Conservation (phyloP, 306 rosid species). For the Geum urbanum region DNA sequence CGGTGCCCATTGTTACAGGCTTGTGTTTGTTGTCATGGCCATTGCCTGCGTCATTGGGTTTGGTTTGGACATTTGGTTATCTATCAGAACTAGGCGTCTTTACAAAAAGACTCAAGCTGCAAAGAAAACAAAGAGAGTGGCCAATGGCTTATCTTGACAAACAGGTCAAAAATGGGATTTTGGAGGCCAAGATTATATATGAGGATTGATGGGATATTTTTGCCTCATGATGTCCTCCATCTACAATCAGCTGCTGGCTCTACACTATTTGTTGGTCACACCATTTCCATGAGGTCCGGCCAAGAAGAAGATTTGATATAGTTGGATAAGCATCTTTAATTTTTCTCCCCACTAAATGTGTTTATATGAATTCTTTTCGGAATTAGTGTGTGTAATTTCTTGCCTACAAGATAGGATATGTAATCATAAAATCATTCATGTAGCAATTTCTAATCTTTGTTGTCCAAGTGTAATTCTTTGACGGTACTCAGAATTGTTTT, state of each 20-base stretch:
- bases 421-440: background rate
- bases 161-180: background rate
- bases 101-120: constrained; percentile 55
- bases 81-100: constrained; percentile 52
- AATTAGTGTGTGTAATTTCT: constrained; percentile 8
- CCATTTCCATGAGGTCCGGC: background rate
- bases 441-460: no score
- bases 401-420: background rate
- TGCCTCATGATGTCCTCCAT: constrained; percentile 32
- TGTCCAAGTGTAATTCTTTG: no score
- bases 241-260: background rate
- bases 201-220: constrained; percentile 35
- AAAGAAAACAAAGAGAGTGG: constrained; percentile 48
- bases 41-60: constrained; percentile 68
- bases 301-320: no score
- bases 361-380: background rate
- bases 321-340: background rate
- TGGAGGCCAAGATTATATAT: background rate
- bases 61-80: constrained; percentile 58
- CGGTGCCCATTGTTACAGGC: constrained; percentile 80
- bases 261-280: background rate
- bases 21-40: constrained; percentile 67
- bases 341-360: background rate
- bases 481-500: no score
- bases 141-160: background rate